Base-by-base conservation (phyloP, 352 stramenopile genomes). In the Pythium angustatum region DNA sequence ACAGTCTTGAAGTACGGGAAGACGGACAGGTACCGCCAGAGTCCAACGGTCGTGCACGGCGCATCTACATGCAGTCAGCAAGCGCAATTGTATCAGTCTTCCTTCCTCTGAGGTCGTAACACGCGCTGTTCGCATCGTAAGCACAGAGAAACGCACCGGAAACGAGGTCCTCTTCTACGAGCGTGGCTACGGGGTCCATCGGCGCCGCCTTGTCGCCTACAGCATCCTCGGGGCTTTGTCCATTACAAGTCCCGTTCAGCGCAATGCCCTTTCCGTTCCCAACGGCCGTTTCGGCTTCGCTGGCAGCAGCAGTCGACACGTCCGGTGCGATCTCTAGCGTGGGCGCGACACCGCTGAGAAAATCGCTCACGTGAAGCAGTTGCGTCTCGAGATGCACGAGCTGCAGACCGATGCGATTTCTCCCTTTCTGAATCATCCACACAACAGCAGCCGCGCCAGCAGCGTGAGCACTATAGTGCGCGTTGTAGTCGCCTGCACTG, bases 161-260 rank as follows among this genome's bases (percentile, higher is more conserved):
- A 5, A 73, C 78, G 17, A 90, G 60, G 49, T 92, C 83, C 27
- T 92, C 81, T 69, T 92, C 83, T 14, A 92, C 83, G 14, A 83
- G 71, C 11, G 69, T 67, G 22, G 62, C 62, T 4, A 68, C 55
- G 11, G 76, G 61, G 15, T 77, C 55, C 21, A 76, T 22, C 15
- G 56, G 68, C 34, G 65, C 75, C 6, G 68, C 47, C 22, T 67
- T 76, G 44, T 81, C 67, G 15, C 50, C 56, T 1, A 12, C 40
- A 27, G 19, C 40, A 27, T 6, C 5, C n/a, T n/a, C n/a, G n/a
- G n/a, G n/a, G n/a, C n/a, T n/a, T n/a, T n/a, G n/a, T n/a, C n/a
- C n/a, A n/a, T n/a, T n/a, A n/a, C n/a, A n/a, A n/a, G n/a, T n/a
- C n/a, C n/a, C n/a, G n/a, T n/a, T n/a, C n/a, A n/a, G n/a, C n/a